Evolutionary conservation across 1,139 yeast genomes (phyloP), one percentile per base, ranked within the genome.

Genomic region (Yamadazyma conglobata): DNA sequence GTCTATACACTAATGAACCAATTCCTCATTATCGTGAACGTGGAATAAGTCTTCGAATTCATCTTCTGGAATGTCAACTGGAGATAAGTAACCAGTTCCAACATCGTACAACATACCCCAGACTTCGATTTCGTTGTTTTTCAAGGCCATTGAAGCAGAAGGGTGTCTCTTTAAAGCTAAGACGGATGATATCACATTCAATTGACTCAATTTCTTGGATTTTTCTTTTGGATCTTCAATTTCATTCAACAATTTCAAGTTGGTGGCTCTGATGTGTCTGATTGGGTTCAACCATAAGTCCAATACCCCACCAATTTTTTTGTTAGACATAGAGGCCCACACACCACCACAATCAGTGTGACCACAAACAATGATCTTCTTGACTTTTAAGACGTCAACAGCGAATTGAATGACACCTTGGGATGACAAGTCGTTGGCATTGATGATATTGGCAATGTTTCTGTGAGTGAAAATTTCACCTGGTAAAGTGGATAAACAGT

Each of bases 291-390:
- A 68, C 94, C 94, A 84, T 40, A 77, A 73, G 56, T 83, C 91
- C 38, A 85, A 65, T 14, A 79, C 80, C 17, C 91, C 89, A 19
- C 86, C 85, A 28, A 85, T 70, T 40, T 75, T 73, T 46, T 79
- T 77, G 38, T 77, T 71, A 5, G 82, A 72, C 36, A 91, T 61
- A 11, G 94, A 81, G 15, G 96, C 91, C 80, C 89, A 82, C 36
- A 88, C 78, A 19, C 97, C 98, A 30, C 97, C 97, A 66, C 98
- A 91, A 58, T 88, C 95, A 20, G 95, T 85, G 63, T 91, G 98
- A n/a, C 98, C 98, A 58, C 96, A 88, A 7, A 91, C 86, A 35
- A 91, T 73, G 37, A 91, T 79, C 50, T 85, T 87, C 44, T 71
- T 73, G 21, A 93, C 95, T 52, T 85, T 82, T 42, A 91, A 69